Evolutionary conservation across 2,329 filamentous ascomycete genomes (phyloP), one percentile per base, ranked within the genome.

Genomic region (Pseudocercospora cruenta): DNA sequence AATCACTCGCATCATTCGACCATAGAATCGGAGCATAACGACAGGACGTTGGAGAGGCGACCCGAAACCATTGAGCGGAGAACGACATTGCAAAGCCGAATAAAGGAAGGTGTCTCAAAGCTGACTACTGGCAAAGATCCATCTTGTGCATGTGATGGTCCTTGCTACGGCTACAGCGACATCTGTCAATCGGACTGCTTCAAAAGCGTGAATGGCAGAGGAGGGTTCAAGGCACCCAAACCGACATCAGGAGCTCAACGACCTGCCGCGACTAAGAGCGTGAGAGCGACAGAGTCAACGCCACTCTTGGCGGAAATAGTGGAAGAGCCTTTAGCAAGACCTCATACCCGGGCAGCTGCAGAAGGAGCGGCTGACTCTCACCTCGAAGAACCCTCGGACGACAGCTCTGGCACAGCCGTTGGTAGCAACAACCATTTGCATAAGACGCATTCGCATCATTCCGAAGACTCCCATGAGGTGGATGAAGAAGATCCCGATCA

Each of bases 401-500:
- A 61, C 24, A 70, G 67, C 66, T 70, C 71, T 6, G 58, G 57
- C 26, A 71, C 67, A 28, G 64, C n/a, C 10, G 36, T 62, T 24
- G 63, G 63, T 28, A 31, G 47, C 31, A 19, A 61, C 24, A 39
- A 54, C 47, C 22, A 62, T 24, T 54, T 69, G 6, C 68, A 70
- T 39, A 67, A 68, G 31, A 69, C 67, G 4, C 64, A 67, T 58
- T 66, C 70, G 22, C 69, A 79, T 70, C 92, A 97, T 75, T 94
- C 97, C 75, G 94, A 97, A 78, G 94, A 98, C 77, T 59, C 66
- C 4, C 36, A 62, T 51, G 60, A 69, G 31, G 60, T 67, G 28
- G 62, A 62, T 3, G 54, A 58, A 28, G 66, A 62, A 51, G 55
- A 60, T 9, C 53, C 67, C n/a, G 72, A 75, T 21, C 93, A 97